These are phyloP conservation scores for Rhizophagus sp. DNA, from an alignment of 192 early-diverging fungal genomes.

Conservation along the genomic window DNA sequence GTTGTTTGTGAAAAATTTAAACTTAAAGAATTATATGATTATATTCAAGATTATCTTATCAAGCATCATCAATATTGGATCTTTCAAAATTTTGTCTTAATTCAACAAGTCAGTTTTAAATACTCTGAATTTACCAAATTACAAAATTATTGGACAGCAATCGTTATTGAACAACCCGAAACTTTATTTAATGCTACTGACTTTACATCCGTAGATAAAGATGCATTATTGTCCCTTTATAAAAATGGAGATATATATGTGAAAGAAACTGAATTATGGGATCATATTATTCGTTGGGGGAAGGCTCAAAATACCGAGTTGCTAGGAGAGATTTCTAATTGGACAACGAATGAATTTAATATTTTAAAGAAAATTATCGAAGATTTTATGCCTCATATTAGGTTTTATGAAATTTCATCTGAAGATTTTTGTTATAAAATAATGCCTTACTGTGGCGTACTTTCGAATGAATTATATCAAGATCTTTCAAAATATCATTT, in stretches of 20 bases:
- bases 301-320: neutral
- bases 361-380: neutral
- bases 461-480: neutral
- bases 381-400: neutral
- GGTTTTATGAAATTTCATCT: neutral
- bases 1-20: neutral
- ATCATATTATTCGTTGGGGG: constrained; percentile 13
- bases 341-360: neutral
- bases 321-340: neutral
- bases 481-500: neutral
- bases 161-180: neutral
- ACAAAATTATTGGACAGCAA: neutral
- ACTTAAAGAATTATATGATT: constrained; percentile 4
- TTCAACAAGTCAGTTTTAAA: neutral
- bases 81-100: neutral
- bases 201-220: neutral
- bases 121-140: neutral
- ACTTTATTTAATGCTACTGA: constrained; percentile 7
- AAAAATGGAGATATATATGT: neutral
- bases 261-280: constrained; percentile 10
- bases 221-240: neutral
- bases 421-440: neutral
- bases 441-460: neutral
- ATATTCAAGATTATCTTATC: constrained; percentile 8
- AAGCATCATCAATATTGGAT: neutral